These are phyloP conservation scores for Aotearoamyces nothofagi DNA, from an alignment of 2,329 filamentous ascomycete species.

Conservation along the genomic window DNA sequence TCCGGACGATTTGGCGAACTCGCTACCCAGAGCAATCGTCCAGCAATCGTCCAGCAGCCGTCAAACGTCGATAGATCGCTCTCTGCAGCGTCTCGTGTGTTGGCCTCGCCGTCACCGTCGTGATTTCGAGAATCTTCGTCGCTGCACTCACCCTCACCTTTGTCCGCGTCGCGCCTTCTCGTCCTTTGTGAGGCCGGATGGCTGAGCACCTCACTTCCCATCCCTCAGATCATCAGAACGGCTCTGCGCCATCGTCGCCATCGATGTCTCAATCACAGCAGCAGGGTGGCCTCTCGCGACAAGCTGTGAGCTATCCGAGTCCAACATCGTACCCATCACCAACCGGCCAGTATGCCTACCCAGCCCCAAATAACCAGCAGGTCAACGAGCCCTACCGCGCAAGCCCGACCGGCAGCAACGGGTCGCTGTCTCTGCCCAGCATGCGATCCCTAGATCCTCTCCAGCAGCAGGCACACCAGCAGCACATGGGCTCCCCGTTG, in stretches of 20 bases:
- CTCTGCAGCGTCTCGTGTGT: neutral
- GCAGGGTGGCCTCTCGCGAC: slow-evolving; percentile 11
- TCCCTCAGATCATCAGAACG: slow-evolving; percentile 15
- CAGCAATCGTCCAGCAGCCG: too few relatives aligned
- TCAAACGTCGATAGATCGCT: too few relatives aligned
- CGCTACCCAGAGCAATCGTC: too few relatives aligned
- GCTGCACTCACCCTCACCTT: slow-evolving; percentile 1
- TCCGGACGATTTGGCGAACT: too few relatives aligned
- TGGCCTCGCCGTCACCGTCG: too few relatives aligned
- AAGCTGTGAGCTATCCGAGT: slow-evolving; percentile 24
- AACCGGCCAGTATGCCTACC: slow-evolving; percentile 31
- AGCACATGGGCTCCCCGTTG: slow-evolving; percentile 34
- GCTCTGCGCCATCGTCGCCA: slow-evolving; percentile 16
- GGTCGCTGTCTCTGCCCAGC: slow-evolving; percentile 31
- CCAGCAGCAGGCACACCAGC: slow-evolving; percentile 15
- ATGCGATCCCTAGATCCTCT: slow-evolving; percentile 31
- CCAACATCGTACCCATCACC: slow-evolving; percentile 33
- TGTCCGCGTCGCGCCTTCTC: neutral
- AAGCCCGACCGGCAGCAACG: slow-evolving; percentile 25
- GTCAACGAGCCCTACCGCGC: slow-evolving; percentile 27
- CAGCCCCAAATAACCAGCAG: slow-evolving; percentile 20
- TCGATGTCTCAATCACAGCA: slow-evolving; percentile 19
- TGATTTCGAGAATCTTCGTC: slow-evolving; percentile 1
- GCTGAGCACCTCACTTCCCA: slow-evolving; percentile 1
- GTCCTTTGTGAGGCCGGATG: too few relatives aligned